Evolutionary conservation across 192 early-diverging fungal species (phyloP), one percentile per base, ranked within the genome.

Genomic region (Entomortierella lignicola): DNA sequence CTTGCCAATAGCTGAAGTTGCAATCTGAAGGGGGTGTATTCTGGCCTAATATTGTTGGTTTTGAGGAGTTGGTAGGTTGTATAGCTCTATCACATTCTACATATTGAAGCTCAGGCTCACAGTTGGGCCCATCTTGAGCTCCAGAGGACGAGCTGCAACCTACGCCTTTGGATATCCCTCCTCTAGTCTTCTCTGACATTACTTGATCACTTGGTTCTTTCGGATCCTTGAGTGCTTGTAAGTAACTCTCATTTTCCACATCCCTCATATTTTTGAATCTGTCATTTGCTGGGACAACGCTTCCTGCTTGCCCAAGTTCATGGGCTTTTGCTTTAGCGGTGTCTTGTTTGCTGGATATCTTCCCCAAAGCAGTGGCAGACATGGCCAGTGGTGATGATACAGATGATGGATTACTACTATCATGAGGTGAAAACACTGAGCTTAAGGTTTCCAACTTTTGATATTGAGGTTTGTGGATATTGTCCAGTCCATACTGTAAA

Each of bases 101-200:
- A 26, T 50, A 30, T 8, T 60, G 41, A n/a, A 55, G 50, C 48
- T 50, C 60, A 21, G 34, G 41, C 48, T 75, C 68, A n/a, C 53
- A 31, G 25, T 47, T 57, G 18, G 61, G 72, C 23, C 55, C 69
- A 20, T 53, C 60, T 41, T 57, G 31, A 25, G 58, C 32, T 4
- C 26, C 25, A 39, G 56, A 30, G 53, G 63, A 55, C 37, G 52
- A 44, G n/a, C n/a, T n/a, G n/a, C 8, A 27, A 41, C 18, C 58
- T 31, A 4, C 34, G 47, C 27, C 60, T 41, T 89, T 90, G 2
- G 92, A 90, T 37, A 85, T 65, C 66, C 94, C 94, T 18, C 93
- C 94, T 18, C 86, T 88, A 1, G 89, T 89, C 80, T 93, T 94
- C 30, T 93, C 93, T 10, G 94, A 94, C n/a, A 93, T 48, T n/a